phyloP scores from a whole-genome alignment of 306 rosid genomes.

The Comarum palustre region DNA sequence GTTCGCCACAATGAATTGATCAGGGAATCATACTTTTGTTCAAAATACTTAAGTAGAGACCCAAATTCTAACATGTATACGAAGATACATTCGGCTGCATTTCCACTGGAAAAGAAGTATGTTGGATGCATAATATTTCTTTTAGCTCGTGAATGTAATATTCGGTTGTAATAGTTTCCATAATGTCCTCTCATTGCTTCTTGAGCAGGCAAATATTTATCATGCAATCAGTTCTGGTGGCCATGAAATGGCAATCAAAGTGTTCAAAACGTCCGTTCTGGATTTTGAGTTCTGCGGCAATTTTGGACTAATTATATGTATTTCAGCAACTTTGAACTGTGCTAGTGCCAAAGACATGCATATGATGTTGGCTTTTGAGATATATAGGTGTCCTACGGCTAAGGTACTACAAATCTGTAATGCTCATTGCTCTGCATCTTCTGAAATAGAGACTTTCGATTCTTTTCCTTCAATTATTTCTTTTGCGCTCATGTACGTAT shows the following conservation, averaged over 20 bases:
- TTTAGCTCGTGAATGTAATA: neutral
- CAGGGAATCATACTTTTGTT: too few species aligned
- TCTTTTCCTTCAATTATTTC: neutral
- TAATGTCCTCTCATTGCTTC: neutral
- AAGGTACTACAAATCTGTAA: neutral
- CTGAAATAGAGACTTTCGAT: neutral
- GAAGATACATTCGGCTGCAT: slow-evolving; percentile 84
- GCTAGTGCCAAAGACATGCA: neutral
- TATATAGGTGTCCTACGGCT: too few species aligned
- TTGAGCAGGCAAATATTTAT: slow-evolving; percentile 82
- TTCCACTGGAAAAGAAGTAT: slow-evolving; percentile 88
- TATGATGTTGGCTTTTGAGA: too few species aligned
- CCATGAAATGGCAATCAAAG: slow-evolving; percentile 75
- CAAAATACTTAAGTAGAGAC: too few species aligned
- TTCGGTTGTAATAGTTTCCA: neutral
- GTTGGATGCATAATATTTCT: slow-evolving; percentile 17
- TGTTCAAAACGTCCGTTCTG: slow-evolving; percentile 80
- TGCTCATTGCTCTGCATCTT: neutral
- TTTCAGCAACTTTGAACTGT: neutral
- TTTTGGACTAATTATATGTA: slow-evolving; percentile 7
- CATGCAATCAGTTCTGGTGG: slow-evolving; percentile 78
- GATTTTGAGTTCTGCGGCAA: slow-evolving; percentile 44
- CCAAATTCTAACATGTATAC: too few species aligned
- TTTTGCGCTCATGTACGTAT: neutral
- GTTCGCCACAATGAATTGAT: too few species aligned